Evolutionary conservation across 768 basidiomycete species (phyloP).

Genomic region (Boletus rubescentipes): DNA sequence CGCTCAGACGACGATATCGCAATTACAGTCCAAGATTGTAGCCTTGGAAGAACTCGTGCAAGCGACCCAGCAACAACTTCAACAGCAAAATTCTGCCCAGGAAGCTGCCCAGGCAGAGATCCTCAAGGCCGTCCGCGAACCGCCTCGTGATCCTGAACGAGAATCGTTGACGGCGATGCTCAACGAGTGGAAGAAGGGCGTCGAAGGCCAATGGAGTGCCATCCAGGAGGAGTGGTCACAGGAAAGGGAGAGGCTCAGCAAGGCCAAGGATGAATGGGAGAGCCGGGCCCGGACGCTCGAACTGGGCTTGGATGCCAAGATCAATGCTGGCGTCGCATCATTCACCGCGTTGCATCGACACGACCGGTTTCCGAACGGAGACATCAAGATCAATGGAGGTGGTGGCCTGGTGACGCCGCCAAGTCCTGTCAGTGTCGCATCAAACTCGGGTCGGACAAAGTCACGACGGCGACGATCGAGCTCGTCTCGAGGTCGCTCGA

Average conservation of each 20-base stretch:
- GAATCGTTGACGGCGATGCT: conserved; percentile 56
- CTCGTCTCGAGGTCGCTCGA: conserved; percentile 39
- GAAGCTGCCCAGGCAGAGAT: conserved; percentile 35
- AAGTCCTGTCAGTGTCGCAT: conserved; percentile 68
- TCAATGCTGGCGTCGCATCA: conserved; percentile 33
- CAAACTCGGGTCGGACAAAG: conserved; percentile 50
- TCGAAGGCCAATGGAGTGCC: conserved; percentile 76
- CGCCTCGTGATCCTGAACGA: conserved; percentile 38
- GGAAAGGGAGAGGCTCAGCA: conserved; percentile 72
- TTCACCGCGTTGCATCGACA: conserved; percentile 37
- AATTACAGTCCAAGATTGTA: conserved; percentile 66
- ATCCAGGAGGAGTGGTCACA: conserved; percentile 81
- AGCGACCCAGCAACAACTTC: conserved; percentile 41
- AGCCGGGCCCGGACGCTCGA: conserved; percentile 52
- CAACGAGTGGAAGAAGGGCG: conserved; percentile 70
- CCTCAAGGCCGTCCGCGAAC: conserved; percentile 35
- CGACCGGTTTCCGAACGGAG: conserved; percentile 35
- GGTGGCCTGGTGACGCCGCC: conserved; percentile 73
- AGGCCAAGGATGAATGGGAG: conserved; percentile 85
- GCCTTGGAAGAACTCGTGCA: conserved; percentile 69
- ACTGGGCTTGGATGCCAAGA: conserved; percentile 48
- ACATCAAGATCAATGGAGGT: conserved; percentile 29
- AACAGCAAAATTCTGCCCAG: conserved; percentile 36
- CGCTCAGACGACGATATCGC: conserved; percentile 72
- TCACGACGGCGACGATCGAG: conserved; percentile 45